Evolutionary conservation across 805 yeast genomes (phyloP), one percentile per base, ranked within the genome.

Genomic region (Kuraishia hungarica): DNA sequence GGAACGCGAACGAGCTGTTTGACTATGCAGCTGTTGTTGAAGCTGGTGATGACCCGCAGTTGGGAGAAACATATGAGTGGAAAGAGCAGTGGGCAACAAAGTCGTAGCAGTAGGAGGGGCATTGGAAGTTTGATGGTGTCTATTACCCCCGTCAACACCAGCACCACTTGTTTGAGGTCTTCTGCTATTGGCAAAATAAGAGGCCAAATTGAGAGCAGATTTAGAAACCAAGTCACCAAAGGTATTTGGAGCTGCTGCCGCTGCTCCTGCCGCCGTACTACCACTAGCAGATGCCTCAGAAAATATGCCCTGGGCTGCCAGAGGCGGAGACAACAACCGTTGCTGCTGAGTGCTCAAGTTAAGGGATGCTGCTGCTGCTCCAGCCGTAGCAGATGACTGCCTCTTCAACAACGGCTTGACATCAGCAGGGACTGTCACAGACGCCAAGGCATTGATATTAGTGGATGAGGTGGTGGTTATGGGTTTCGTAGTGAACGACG

Each of bases 51-150:
- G 49, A 29, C 59, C 60, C 55, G 62, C 72, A 29, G 82, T 81
- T 2, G 85, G 84, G 48, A 80, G 61, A 62, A 81, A 81, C 84
- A 81, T 81, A 62, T 81, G 86, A 1, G 86, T 81, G 4, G 83
- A 73, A 39, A 81, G 65, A 0, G 86, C 85, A 2, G 84, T 80
- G n/a, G 86, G 85, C 39, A 81, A 67, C 20, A 81, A 64, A 0
- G 83, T 80, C 1, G 81, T 70, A 0, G 84, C 84, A 1, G 84
- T 77, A 8, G 81, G 77, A n/a, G 86, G 86, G 1, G 84, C 85
- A 61, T 78, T 80, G 1, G 84, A 81, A 55, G 43, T 35, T 15
- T 35, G 43, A 35, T 73, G 75, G 57, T 76, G 80, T 39, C 43
- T 47, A 17, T 48, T 20, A 53, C 53, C 39, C 50, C 28, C 51